Conservation (phyloP, 768 basidiomycete species). For the Trametes villosa region DNA sequence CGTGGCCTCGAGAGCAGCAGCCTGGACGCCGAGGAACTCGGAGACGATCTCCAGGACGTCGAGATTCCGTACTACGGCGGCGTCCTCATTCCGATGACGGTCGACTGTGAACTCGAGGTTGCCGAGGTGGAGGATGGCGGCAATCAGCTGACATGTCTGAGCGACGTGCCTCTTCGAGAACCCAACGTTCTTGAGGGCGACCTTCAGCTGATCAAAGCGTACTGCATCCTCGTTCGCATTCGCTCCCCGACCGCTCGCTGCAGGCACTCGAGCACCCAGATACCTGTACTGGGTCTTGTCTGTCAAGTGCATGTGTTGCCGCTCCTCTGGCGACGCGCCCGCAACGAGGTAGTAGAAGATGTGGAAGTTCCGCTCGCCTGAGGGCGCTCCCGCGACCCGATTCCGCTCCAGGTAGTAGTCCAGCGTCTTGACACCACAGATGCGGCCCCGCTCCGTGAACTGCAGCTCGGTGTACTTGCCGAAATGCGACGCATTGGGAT, state of each 20-base stretch:
- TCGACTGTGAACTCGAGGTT: conserved; percentile 93
- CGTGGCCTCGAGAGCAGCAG: conserved; percentile 72
- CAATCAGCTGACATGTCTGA: conserved; percentile 92
- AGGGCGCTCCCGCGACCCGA: conserved; percentile 84
- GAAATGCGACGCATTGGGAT: conserved; percentile 94
- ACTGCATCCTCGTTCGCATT: conserved; percentile 80
- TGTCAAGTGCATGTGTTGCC: conserved; percentile 81
- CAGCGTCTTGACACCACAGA: conserved; percentile 90
- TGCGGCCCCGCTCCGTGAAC: conserved; percentile 88
- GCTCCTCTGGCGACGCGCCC: conserved; percentile 87
- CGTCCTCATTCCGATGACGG: conserved; percentile 83
- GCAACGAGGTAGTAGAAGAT: conserved; percentile 97
- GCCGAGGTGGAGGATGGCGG: conserved; percentile 95
- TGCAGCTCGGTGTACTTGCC: conserved; percentile 99
- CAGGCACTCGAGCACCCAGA: conserved; percentile 58
- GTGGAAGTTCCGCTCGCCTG: conserved; percentile 96
- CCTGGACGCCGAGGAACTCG: conserved; percentile 87
- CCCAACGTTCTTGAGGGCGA: conserved; percentile 91
- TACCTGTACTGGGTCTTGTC: conserved; percentile 87
- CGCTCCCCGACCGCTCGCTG: conserved; percentile 33
- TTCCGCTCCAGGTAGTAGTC: conserved; percentile 96
- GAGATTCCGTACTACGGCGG: conserved; percentile 86
- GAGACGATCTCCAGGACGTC: conserved; percentile 84
- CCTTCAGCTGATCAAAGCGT: conserved; percentile 92
- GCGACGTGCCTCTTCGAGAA: conserved; percentile 95